Conservation (phyloP, 306 rosid species). For the Pyrus communis region DNA sequence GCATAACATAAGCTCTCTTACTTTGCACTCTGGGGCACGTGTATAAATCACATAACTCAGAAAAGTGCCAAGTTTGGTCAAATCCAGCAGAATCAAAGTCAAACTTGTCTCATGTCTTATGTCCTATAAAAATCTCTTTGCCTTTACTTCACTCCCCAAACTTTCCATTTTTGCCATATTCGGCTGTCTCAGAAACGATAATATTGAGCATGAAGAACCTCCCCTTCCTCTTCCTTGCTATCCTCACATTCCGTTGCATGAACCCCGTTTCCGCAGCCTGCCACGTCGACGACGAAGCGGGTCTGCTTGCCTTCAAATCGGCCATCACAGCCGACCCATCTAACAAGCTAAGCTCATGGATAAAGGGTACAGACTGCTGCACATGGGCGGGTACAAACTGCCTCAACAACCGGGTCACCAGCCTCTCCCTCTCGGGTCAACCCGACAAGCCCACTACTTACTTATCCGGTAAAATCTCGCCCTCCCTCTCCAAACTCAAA, state of each 20-base stretch:
- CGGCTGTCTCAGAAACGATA: not conserved
- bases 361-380: conserved; percentile 56
- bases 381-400: conserved; percentile 54
- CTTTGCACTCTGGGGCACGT: too few relatives aligned
- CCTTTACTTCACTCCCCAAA: not conserved
- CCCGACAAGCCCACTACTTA: conserved; percentile 15
- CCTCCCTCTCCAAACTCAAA: conserved; percentile 45
- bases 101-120: not conserved
- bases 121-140: not conserved
- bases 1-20: too few relatives aligned
- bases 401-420: conserved; percentile 42
- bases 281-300: conserved; percentile 49
- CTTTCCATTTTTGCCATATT: not conserved
- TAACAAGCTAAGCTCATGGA: conserved; percentile 51
- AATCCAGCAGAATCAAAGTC: not conserved
- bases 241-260: conserved; percentile 3
- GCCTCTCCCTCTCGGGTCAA: conserved; percentile 27
- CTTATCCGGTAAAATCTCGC: conserved; percentile 54
- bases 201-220: not conserved
- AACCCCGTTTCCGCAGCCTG: conserved; percentile 42
- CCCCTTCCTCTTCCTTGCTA: not conserved
- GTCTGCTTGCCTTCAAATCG: conserved; percentile 64
- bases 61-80: not conserved
- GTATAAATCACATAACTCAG: too few relatives aligned
- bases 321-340: conserved; percentile 72